Evolutionary conservation across 495 filamentous ascomycete species (phyloP).

Genomic region (Aspergillus panamensis): DNA sequence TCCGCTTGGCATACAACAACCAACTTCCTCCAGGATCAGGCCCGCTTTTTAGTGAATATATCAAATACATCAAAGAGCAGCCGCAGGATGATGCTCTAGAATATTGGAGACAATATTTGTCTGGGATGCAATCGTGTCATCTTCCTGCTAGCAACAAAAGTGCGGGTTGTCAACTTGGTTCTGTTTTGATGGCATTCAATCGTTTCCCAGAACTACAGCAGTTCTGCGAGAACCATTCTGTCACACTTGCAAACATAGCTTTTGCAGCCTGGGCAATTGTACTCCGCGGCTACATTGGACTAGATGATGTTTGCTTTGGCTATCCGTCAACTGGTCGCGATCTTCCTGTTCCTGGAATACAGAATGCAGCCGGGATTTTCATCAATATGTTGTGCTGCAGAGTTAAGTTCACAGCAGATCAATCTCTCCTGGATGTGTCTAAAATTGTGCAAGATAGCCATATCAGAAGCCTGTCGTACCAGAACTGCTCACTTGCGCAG

Average conservation of each 20-base stretch:
- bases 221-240: conserved; percentile 45
- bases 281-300: conserved; percentile 47
- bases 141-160: conserved; percentile 27
- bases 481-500: conserved; percentile 51
- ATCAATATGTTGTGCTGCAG: conserved; percentile 57
- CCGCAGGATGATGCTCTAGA: conserved; percentile 34
- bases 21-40: conserved; percentile 37
- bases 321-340: conserved; percentile 50
- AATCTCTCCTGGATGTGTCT: conserved; percentile 41
- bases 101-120: conserved; percentile 49
- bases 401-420: conserved; percentile 33
- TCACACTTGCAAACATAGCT: conserved; percentile 51
- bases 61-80: conserved; percentile 43
- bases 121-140: conserved; percentile 39
- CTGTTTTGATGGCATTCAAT: conserved; percentile 17
- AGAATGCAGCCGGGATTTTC: conserved; percentile 53
- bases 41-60: conserved; percentile 55
- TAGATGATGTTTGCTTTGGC: conserved; percentile 58
- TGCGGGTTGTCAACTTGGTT: conserved; percentile 18
- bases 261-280: conserved; percentile 57
- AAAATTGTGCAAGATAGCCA: conserved; percentile 48
- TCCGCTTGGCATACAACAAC: conserved; percentile 44
- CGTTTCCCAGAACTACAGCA: conserved; percentile 39
- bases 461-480: conserved; percentile 45
- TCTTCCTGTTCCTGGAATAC: conserved; percentile 47